Conservation (phyloP, 768 basidiomycete genomes). For the Dioszegia crocea region DNA sequence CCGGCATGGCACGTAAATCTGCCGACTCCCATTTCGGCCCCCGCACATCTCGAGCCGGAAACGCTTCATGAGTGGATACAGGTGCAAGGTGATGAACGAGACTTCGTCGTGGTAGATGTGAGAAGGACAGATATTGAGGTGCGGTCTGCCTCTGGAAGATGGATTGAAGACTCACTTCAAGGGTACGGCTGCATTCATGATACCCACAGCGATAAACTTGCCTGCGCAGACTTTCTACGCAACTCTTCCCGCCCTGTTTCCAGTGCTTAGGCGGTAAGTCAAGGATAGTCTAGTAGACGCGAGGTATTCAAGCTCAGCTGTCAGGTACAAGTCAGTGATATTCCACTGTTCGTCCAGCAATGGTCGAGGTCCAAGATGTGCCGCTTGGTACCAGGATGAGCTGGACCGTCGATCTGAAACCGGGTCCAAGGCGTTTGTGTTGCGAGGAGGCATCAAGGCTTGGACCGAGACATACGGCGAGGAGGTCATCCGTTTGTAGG, state of each 20-base stretch:
- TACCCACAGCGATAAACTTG: constrained; percentile 53
- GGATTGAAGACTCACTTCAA: neutral
- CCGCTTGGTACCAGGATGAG: constrained; percentile 30
- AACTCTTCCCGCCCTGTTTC: constrained; percentile 47
- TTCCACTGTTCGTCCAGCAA: constrained; percentile 27
- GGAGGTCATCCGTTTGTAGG: constrained; percentile 1
- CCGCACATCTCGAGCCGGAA: neutral
- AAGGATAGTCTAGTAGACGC: neutral
- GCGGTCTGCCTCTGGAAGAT: too few species aligned
- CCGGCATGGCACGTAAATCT: constrained; percentile 1
- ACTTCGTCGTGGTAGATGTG: constrained; percentile 50
- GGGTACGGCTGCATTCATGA: constrained; percentile 12
- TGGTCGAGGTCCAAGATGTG: constrained; percentile 29
- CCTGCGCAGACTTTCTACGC: constrained; percentile 55
- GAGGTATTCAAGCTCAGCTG: neutral
- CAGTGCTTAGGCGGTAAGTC: constrained; percentile 34
- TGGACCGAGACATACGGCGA: constrained; percentile 17
- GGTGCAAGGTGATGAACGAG: neutral
- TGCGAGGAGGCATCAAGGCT: constrained; percentile 30
- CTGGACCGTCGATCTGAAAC: constrained; percentile 6
- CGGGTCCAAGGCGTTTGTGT: constrained; percentile 11
- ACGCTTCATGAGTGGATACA: neutral
- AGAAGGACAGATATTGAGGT: constrained; percentile 53
- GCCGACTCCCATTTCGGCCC: neutral
- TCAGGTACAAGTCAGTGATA: constrained; percentile 19